These are phyloP conservation scores for Moesziomyces sp. DNA, from an alignment of 1,284 basidiomycete species.

Conservation along the genomic window DNA sequence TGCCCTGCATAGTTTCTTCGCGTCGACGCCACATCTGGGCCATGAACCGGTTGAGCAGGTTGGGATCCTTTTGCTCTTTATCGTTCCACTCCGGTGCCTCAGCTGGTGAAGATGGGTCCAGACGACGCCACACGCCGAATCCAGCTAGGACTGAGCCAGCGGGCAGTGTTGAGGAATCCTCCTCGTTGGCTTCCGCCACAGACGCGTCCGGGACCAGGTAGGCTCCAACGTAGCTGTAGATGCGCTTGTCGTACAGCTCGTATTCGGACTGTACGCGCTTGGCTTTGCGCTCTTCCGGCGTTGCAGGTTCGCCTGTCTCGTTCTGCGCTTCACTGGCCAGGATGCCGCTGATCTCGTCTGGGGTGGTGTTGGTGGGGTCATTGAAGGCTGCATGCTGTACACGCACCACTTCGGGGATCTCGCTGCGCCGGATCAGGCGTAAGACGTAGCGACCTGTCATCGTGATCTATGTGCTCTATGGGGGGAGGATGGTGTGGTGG, in stretches of 20 bases:
- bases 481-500: too few species aligned
- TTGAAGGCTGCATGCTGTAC: conserved; percentile 18
- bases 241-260: not conserved
- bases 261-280: not conserved
- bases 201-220: not conserved
- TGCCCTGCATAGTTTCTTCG: conserved; percentile 7
- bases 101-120: not conserved
- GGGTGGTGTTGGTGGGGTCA: conserved; percentile 4
- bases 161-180: not conserved
- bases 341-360: conserved; percentile 5
- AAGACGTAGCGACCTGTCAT: conserved; percentile 1
- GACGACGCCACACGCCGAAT: conserved; percentile 6
- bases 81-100: not conserved
- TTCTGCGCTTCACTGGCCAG: conserved; percentile 4
- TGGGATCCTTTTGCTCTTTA: not conserved
- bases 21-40: conserved; percentile 18
- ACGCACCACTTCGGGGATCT: not conserved
- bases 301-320: not conserved
- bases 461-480: not conserved
- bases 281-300: conserved; percentile 1
- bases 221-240: conserved; percentile 1
- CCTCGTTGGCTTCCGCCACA: not conserved
- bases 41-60: conserved; percentile 17
- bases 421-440: conserved; percentile 1
- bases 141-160: not conserved